These are phyloP conservation scores for Buddleja alternifolia DNA, from an alignment of 257 asterid species.

Conservation along the genomic window DNA sequence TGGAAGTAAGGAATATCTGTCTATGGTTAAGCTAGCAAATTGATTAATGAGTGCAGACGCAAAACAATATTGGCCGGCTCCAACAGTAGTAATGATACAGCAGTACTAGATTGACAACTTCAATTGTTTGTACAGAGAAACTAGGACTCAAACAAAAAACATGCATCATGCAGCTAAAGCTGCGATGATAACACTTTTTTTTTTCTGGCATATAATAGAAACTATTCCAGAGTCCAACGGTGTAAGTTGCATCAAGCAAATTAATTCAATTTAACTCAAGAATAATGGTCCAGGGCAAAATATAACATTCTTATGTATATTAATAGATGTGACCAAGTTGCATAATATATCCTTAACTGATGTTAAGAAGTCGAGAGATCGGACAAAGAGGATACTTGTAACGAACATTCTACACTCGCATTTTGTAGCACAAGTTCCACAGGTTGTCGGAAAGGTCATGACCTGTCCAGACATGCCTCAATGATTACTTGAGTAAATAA, in stretches of 20 bases:
- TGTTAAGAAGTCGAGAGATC: neutral
- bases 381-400: conserved; percentile 77
- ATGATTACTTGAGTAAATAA: neutral
- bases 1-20: conserved; percentile 91
- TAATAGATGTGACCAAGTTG: neutral
- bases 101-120: too few species aligned
- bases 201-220: neutral
- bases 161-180: neutral
- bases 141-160: neutral
- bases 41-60: conserved; percentile 4
- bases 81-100: too few species aligned
- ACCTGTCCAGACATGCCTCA: conserved; percentile 52
- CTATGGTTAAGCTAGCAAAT: conserved; percentile 55
- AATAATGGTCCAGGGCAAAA: neutral
- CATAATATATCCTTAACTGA: neutral
- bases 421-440: conserved; percentile 76
- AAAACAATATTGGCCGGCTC: conserved; percentile 14
- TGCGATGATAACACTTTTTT: neutral
- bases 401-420: conserved; percentile 92
- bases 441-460: conserved; percentile 89
- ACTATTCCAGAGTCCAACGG: neutral
- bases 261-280: neutral
- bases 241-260: neutral
- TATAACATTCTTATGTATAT: neutral
- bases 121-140: too few species aligned